Evolutionary conservation across 371 early-diverging fungal species (phyloP), one percentile per base, ranked within the genome.

Genomic region (Capniomyces stellatus): DNA sequence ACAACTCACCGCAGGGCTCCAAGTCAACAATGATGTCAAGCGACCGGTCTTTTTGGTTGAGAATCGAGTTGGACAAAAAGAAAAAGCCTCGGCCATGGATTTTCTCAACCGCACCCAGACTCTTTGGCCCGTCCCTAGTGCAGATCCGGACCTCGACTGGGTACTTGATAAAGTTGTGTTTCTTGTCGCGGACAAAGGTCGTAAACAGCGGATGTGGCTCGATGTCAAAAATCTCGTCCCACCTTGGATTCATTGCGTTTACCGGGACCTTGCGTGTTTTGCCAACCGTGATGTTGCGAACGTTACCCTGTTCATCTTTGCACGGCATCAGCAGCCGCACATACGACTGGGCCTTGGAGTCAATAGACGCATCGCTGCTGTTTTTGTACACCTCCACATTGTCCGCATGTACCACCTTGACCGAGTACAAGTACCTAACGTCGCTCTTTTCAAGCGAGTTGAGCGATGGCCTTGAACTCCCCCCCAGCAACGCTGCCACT

Each of bases 151-250:
- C 79, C 12, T 78, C 67, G 1, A 87, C 75, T 29, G 81, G 71
- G 19, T 87, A 71, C 46, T 75, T 67, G 1, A 72, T 67, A 3
- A 78, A 77, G 24, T 74, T 56, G 27, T 74, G 58, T 42, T 73
- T 64, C 12, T 85, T 68, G 52, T 75, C 73, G 1, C 88, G 58
- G 8, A 66, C 64, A 55, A 64, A 67, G 6, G 21, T 19, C 10
- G 10, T 46, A 46, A 10, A 46, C 8, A 46, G 21, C 12, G 46
- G 46, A 46, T 46, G 46, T 46, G 46, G 46, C 46, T 46, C 46
- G 4, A 46, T 46, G 54, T 89, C 81, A 66, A 86, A 89, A 18
- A 81, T 74, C 64, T 93, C 87, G 60, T 93, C 89, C 94, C 94
- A 92, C 3, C 85, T 77, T 12, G 90, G 91, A 57, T 87, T 88